Evolutionary conservation across 306 rosid species (phyloP), one percentile per base, ranked within the genome.

Genomic region (Prunus padus): DNA sequence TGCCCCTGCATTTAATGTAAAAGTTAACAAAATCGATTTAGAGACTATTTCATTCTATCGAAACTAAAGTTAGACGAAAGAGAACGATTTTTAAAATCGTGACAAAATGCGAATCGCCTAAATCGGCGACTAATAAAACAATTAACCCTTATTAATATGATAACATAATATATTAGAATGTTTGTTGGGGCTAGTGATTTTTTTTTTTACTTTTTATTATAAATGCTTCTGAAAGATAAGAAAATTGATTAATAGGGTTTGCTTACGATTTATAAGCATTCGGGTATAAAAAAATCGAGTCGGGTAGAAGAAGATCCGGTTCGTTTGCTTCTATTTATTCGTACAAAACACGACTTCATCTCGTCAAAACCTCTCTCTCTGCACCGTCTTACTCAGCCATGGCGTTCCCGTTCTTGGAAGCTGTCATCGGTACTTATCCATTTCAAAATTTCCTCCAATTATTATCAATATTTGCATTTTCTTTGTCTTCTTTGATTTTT

Each of bases 381-480:
- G 75, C 51, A 30, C 23, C 50, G 33, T 74, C 73, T 4, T 20
- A 33, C 7, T 71, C 68, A 42, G 71, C 81, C 86, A 95, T 95
- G 98, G 96, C 80, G 87, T 90, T 92, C 72, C 96, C 98, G 59
- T 95, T 82, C 82, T 89, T 95, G 96, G 96, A 92, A 89, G 93
- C 97, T 26, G 98, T 95, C 14, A 96, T 95, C 55, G 97, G 98
- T 92, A 80, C 81, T 80, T 56, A 2, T 37, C n/a, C 64, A 40
- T 49, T 59, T 66, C 67, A 50, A 22, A 40, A 70, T 78, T 60
- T 77, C 76, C 12, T 63, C 19, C 12, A 3, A 42, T 4, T 62
- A 42, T 64, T 78, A 11, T 47, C n/a, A 40, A 0, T 14, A 59
- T 69, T 59, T 46, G 30, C 54, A 33, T 12, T 69, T 1, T 52